These are phyloP conservation scores for Thuja plicata DNA, from an alignment of 83 land plant species.

Conservation along the genomic window DNA sequence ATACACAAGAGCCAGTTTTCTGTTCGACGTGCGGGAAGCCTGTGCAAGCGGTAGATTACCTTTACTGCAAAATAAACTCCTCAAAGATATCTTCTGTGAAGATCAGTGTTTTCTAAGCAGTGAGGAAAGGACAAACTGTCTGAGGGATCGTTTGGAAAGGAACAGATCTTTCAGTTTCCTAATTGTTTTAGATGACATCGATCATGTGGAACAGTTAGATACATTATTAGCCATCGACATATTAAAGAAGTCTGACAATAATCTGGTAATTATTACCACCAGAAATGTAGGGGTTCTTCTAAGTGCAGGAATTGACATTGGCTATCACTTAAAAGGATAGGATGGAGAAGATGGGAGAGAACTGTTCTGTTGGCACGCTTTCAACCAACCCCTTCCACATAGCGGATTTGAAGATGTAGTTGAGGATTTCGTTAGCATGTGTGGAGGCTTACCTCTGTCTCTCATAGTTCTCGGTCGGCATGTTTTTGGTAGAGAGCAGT, in stretches of 20 bases:
- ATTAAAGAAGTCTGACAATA: too few relatives aligned
- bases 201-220: too few relatives aligned
- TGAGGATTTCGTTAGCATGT: background rate
- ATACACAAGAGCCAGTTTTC: too few relatives aligned
- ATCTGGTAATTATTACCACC: background rate
- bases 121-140: background rate
- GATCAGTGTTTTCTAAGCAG: background rate
- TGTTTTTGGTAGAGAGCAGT: background rate
- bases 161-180: too few relatives aligned
- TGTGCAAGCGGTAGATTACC: background rate
- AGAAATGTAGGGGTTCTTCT: background rate
- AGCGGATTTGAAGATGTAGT: background rate
- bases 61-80: background rate
- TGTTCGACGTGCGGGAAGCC: background rate
- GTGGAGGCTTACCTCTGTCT: background rate
- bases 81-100: background rate
- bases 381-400: background rate
- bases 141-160: background rate
- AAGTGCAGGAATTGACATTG: background rate
- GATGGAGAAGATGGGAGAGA: background rate
- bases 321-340: background rate
- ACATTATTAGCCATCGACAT: too few relatives aligned
- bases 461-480: background rate
- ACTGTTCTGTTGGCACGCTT: background rate
- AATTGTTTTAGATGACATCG: too few relatives aligned